Evolutionary conservation across 208 protist species (phyloP).

Genomic region (Acanthamoeba triangularis): DNA sequence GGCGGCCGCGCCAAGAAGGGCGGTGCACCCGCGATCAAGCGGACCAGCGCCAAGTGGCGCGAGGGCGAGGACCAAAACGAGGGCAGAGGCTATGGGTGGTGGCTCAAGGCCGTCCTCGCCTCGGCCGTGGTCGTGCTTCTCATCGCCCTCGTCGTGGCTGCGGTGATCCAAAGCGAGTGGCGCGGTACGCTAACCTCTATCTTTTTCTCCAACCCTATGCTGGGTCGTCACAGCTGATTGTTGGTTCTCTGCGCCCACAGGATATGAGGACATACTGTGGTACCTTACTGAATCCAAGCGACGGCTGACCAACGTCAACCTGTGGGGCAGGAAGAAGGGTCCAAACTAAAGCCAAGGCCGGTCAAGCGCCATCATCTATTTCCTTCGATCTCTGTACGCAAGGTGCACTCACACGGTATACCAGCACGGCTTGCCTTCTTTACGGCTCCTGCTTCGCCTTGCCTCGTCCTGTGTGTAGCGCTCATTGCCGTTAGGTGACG

Average conservation of each 20-base stretch:
- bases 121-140: neutral
- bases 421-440: too few relatives aligned
- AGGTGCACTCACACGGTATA: too few relatives aligned
- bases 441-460: too few relatives aligned
- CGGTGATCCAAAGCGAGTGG: neutral
- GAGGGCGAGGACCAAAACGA: neutral
- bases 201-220: neutral
- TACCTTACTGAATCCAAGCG: conserved; percentile 1
- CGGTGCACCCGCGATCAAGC: neutral
- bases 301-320: conserved; percentile 20
- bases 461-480: neutral
- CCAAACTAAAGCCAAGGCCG: neutral
- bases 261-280: neutral
- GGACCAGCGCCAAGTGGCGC: conserved; percentile 35
- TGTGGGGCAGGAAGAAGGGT: conserved; percentile 24
- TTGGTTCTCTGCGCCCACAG: too few relatives aligned
- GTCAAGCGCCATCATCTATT: too few relatives aligned
- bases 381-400: too few relatives aligned
- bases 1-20: neutral
- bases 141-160: neutral
- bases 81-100: neutral
- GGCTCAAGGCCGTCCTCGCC: conserved; percentile 15
- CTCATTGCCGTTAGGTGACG: too few relatives aligned
- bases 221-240: too few relatives aligned
- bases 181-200: neutral